Base-by-base conservation (phyloP, 2,329 filamentous ascomycete genomes). In the Xylaria sp. region DNA sequence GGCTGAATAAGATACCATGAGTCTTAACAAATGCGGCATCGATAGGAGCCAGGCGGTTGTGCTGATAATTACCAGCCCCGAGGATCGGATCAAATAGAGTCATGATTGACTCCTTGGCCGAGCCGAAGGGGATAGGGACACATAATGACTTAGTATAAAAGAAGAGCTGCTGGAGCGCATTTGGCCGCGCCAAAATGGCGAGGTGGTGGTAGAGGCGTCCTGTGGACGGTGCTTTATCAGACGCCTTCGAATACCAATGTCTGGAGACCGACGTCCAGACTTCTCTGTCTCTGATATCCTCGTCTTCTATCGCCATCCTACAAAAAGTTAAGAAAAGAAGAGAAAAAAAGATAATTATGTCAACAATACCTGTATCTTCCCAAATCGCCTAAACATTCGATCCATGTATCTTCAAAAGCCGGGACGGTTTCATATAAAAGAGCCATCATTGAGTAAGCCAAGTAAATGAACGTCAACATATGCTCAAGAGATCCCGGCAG, bases 401-500 rank as follows among this genome's bases (percentile, higher is more conserved):
- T 92, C 94, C 94, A 98, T 0, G 92, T 97, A 60, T 95, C 91
- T 55, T 91, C 86, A 67, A 96, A 97, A 0, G 85, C 83, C 0
- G 91, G 88, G 0, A 97, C 92, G 0, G 92, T 96, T 70, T 98
- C 94, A 62, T 93, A 91, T 0, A 97, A 77, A 0, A 97, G 77
- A 0, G 92, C 90, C 85, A 97, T 92, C 87, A 96, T 96, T 2
- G 90, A 90, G 67, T 97, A 98, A 0, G 93, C 90, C 15, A 94
- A 77, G 65, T 96, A 96, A 0, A 98, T 92, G 58, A 97, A 98
- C 0, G 89, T 88, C 0, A 97, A 79, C 93, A 98, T 97, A 58
- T 96, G 91, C 52, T 97, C 94, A 0, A 93, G 78, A 1, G 91
- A 93, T 0, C 82, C 83, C 0, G 94, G 94, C 0, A 97, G 79